Evolutionary conservation across 345 rosid genomes (phyloP), one percentile per base, ranked within the genome.

Genomic region (Ricinus communis): DNA sequence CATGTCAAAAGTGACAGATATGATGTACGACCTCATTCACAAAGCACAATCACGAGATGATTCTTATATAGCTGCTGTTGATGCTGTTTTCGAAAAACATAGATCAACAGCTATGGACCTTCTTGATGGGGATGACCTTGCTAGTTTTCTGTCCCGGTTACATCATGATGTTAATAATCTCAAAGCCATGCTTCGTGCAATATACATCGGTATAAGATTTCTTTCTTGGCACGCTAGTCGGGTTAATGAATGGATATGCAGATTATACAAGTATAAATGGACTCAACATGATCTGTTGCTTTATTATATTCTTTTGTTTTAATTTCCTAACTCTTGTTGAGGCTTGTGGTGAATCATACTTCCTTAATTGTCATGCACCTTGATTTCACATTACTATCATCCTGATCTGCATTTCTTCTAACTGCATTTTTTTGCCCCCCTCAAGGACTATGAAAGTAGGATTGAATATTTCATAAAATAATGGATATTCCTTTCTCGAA

Each of bases 1-100:
- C 7, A 89, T 96, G 99, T 91, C 99, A 4, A 93, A 93, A 81
- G 99, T 96, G 71, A 96, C 99, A 0, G 99, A 96, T 81, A 91
- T 96, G 98, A 96, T 96, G 95, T 96, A 91, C 74, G 96, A 91
- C 71, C 91, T 96, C 71, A 82, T 96, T 41, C 36, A 77, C 79
- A 91, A 84, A 89, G 99, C 99, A 50, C 93, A 91, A 64, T 82
- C 89, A 15, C 86, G 97, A 46, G 96, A 91, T 78, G 98, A 86
- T 71, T 87, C 98, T 33, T 96, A 88, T 68, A 25, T 86, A 19
- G 81, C 93, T 71, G 96, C 96, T 1, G 54, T 85, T 54, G 99
- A 93, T 74, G 87, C 84, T 72, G 85, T 96, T 46, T 78, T 85
- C 7, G 98, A 96, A 55, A 96, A 91, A 79, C 99, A 96, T 57